These are phyloP conservation scores for Incumbomyces delicatus DNA, from an alignment of 2,329 filamentous ascomycete genomes.

Conservation along the genomic window DNA sequence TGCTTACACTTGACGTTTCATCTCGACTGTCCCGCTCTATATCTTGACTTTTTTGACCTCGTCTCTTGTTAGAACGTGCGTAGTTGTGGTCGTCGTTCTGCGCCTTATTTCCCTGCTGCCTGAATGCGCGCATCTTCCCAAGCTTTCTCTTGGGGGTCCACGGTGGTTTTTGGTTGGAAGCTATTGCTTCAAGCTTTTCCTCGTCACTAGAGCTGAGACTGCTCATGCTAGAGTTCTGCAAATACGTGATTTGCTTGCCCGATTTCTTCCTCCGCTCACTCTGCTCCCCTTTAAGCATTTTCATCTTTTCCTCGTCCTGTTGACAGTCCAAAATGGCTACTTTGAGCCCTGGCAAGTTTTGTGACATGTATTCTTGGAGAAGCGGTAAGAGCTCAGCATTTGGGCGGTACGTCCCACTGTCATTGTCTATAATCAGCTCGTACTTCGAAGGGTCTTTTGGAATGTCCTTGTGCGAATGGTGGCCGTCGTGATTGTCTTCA, in stretches of 20 bases:
- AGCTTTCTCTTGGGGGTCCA: conserved; percentile 14
- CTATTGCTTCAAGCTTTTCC: conserved; percentile 43
- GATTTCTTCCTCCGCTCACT: conserved; percentile 60
- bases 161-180: conserved; percentile 8
- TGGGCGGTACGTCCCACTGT: conserved; percentile 85
- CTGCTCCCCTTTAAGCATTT: conserved; percentile 67
- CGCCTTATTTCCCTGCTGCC: neutral
- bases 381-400: conserved; percentile 65
- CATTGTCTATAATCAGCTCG: conserved; percentile 88
- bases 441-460: conserved; percentile 54
- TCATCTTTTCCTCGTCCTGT: conserved; percentile 60
- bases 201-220: conserved; percentile 48
- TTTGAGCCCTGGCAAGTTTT: conserved; percentile 67
- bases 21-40: neutral
- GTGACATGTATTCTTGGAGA: conserved; percentile 59
- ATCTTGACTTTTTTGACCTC: neutral
- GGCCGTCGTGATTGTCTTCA: conserved; percentile 21
- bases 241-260: conserved; percentile 44
- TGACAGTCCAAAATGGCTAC: conserved; percentile 65
- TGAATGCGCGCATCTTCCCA: conserved; percentile 11
- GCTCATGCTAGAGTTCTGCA: conserved; percentile 40
- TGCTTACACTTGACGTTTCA: neutral
- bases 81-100: neutral
- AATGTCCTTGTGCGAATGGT: conserved; percentile 8
- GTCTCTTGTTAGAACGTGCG: neutral